Base-by-base conservation (phyloP, 192 early-diverging fungal genomes). In the Diversispora epigaea region DNA sequence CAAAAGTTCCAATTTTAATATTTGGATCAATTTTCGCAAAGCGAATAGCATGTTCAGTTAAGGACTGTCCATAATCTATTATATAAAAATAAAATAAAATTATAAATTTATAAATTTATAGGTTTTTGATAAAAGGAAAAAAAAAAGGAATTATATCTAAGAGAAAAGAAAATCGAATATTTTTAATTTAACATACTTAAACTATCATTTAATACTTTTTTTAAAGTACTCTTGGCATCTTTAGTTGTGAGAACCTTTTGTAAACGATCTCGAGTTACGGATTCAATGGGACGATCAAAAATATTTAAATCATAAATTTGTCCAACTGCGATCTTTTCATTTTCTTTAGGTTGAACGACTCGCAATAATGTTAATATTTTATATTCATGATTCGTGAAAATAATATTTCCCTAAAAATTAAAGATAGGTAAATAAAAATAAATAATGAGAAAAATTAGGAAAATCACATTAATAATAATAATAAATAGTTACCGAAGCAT, bases 351-450 rank as follows among this genome's bases (percentile, higher is more conserved):
- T 70, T 93, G 90, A 12, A 99, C 98, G 1, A 93, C 87, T 25
- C 98, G 93, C 67, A 97, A 77, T 47, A 98, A 81, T 1, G 94
- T 82, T 66, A 99, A 71, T 45, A 97, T 98, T 17, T 79, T 83
- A 77, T 92, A 96, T 63, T 93, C 88, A 47, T 90, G 84, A 85
- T 97, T 93, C 7, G 96, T 97, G 75, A 99, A 82, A 65, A 99
- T 96, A 58, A 99, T 87, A 86, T 99, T 99, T 3, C 97, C 97
- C 91, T 91, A 76, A 52, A 57, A 52, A 17, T 17, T 54, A 54
- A 32, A 32, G 25, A 1, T 32, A 32, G 25, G 15, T 46, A 15
- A 40, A 14, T n/a, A 78, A 64, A 52, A 41, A 55, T 64, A 43
- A 56, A 39, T 12, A 44, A 50, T 19, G n/a, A 32, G 5, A 3